These are phyloP conservation scores for Colletotrichum echinochloae DNA, from an alignment of 2,329 filamentous ascomycete species.

Conservation along the genomic window DNA sequence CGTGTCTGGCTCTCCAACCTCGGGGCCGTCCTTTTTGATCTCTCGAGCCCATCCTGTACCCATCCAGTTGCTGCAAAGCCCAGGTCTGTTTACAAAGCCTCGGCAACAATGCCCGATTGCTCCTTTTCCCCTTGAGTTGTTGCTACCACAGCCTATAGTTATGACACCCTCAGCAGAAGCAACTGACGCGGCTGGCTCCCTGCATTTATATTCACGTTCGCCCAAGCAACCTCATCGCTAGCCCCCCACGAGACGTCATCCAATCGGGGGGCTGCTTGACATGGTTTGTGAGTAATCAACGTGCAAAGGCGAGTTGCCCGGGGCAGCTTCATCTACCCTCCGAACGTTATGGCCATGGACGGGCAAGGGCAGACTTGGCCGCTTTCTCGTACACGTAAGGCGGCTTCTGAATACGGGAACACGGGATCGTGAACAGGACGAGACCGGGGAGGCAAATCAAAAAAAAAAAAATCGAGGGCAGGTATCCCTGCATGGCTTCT, in stretches of 20 bases:
- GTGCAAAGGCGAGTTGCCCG: not conserved
- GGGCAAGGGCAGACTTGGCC: not conserved
- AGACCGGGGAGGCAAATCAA: not conserved
- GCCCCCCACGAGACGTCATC: no score
- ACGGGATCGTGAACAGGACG: not conserved
- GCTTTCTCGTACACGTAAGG: not conserved
- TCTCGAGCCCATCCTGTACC: slow-evolving; percentile 5
- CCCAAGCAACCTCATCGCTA: no score
- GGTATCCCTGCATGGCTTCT: not conserved
- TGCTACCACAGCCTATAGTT: not conserved
- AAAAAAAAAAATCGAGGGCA: not conserved
- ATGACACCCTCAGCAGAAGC: not conserved
- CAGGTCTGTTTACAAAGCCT: not conserved
- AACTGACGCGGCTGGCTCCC: not conserved
- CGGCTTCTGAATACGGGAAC: not conserved
- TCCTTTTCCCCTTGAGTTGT: not conserved
- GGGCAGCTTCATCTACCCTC: not conserved
- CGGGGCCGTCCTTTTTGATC: not conserved
- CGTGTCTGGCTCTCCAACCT: slow-evolving; percentile 16
- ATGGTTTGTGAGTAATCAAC: slow-evolving; percentile 7
- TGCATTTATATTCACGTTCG: not conserved
- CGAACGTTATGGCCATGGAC: not conserved
- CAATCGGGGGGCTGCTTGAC: not conserved
- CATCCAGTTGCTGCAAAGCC: slow-evolving; percentile 1
- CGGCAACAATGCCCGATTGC: not conserved